phyloP scores from a whole-genome alignment of 2,329 filamentous ascomycete genomes.

The Paraphoma chrysanthemicola region DNA sequence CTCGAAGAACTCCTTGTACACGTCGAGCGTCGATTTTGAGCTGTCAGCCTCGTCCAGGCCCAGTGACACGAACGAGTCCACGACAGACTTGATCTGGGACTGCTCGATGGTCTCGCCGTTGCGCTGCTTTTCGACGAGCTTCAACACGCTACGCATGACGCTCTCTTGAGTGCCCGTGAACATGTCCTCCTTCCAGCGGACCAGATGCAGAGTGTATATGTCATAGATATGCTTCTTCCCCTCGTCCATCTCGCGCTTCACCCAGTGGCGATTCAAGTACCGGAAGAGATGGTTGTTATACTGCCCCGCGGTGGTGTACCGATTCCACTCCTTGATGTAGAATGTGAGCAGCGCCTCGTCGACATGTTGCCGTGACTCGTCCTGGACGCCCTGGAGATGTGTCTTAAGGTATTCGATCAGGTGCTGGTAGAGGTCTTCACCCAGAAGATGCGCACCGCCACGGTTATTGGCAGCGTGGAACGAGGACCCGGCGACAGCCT shows the following conservation, averaged over 20 bases:
- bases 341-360: constrained; percentile 90
- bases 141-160: constrained; percentile 94
- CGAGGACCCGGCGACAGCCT: constrained; percentile 72
- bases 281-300: constrained; percentile 97
- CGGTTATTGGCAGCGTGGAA: constrained; percentile 64
- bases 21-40: constrained; percentile 92
- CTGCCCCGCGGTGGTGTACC: constrained; percentile 94
- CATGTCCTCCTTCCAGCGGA: constrained; percentile 92
- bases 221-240: constrained; percentile 98
- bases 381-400: constrained; percentile 76
- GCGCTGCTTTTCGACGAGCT: constrained; percentile 94
- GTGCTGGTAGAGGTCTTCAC: constrained; percentile 94
- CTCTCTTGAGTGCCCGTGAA: constrained; percentile 83
- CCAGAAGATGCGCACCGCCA: constrained; percentile 91
- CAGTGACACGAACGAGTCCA: constrained; percentile 92
- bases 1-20: constrained; percentile 93
- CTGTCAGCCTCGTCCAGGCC: constrained; percentile 93
- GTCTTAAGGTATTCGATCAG: constrained; percentile 82
- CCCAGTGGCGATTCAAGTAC: constrained; percentile 98
- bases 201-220: constrained; percentile 94
- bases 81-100: constrained; percentile 93
- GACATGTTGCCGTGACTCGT: constrained; percentile 77
- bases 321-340: constrained; percentile 96
- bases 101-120: constrained; percentile 98
- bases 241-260: constrained; percentile 98